Base-by-base conservation (phyloP, 176 grass and related monocot genomes). In the Thalia dealbata region DNA sequence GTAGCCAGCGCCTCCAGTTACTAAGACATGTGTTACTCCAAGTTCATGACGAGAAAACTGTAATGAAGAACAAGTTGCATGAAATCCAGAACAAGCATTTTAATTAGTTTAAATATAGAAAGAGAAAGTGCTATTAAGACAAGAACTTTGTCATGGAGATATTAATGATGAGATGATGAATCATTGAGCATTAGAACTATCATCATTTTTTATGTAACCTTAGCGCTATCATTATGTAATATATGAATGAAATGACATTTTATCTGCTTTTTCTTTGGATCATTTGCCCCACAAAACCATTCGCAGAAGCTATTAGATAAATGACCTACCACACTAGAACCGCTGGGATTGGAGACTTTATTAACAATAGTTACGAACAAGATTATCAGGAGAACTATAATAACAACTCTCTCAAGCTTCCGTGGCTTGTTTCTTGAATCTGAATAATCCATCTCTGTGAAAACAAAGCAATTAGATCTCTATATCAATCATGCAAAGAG, bases 41-140 rank as follows among this genome's bases (percentile, higher is more conserved):
- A 51, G 42, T 88, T 90, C 93, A 84, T 82, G 93, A 74, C 74
- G 87, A 78, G 93, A 86, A 80, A 97, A 97, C 93, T 97, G 71
- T 50, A 86, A 76, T 21, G 82, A 62, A 52, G 48, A 18, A 72
- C 64, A 76, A 27, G 25, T 79, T 75, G 22, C 81, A 78, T 7
- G 22, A 63, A 28, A 14, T 63, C 22, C 22, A 41, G 42, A 67
- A 67, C 10, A n/a, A 22, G 15, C 21, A 10, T 42, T 42, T 25
- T 1, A 67, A 42, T 28, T 13, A 28, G 25, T 63, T 63, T 27
- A 27, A 27, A 29, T 63, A 8, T 26, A 11, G 13, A 38, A 38
- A 9, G 45, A 48, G 11, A 48, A 48, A 48, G 6, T 9, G 6
- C 32, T 38, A 4, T 58, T 58, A 58, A 58, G 19, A 14, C 21